phyloP scores from a whole-genome alignment of 2,329 filamentous ascomycete genomes.

The Endoconidiophora laricicola region DNA sequence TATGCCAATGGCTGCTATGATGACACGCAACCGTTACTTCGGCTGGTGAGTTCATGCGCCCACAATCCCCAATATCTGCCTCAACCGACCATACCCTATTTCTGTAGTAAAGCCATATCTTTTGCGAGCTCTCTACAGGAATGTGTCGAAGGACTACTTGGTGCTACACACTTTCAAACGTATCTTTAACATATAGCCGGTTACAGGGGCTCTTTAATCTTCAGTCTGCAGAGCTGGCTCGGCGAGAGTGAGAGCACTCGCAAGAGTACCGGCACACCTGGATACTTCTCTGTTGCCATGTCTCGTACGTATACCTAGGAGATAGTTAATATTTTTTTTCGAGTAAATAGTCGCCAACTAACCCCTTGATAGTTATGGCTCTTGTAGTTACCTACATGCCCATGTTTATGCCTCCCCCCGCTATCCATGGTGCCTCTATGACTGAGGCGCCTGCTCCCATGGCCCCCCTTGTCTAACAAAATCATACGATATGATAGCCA shows the following conservation, averaged over 20 bases:
- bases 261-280: constrained; percentile 50
- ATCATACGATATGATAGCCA: background rate
- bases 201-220: constrained; percentile 51
- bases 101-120: too few relatives aligned
- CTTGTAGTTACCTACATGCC: constrained; percentile 36
- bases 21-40: constrained; percentile 72
- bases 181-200: background rate
- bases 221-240: constrained; percentile 61
- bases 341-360: background rate
- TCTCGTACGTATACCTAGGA: constrained; percentile 37
- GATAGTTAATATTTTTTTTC: too few relatives aligned
- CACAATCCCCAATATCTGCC: background rate
- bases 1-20: constrained; percentile 90
- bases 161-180: background rate
- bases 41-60: constrained; percentile 35
- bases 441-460: constrained; percentile 4
- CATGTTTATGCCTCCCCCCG: constrained; percentile 26
- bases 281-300: constrained; percentile 60
- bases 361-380: constrained; percentile 35
- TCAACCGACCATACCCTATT: background rate
- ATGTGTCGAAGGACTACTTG: too few relatives aligned
- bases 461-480: background rate
- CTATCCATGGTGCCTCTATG: background rate
- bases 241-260: constrained; percentile 53
- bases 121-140: too few relatives aligned